These are phyloP conservation scores for Pestalotiopsis sp. DNA, from an alignment of 2,329 filamentous ascomycete genomes.

Conservation along the genomic window DNA sequence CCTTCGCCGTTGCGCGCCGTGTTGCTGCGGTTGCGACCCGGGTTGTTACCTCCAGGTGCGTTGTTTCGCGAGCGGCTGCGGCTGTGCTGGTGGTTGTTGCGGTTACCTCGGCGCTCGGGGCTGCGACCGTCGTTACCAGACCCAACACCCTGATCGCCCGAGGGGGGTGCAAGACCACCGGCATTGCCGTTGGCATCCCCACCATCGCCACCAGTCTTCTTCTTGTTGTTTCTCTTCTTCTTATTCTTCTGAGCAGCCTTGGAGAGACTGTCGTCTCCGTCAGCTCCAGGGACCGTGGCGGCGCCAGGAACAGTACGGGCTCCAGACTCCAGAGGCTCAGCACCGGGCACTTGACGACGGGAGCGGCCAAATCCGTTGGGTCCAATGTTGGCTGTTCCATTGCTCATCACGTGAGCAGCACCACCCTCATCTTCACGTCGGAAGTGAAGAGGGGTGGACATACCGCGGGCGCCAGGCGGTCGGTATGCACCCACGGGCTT, in stretches of 20 bases:
- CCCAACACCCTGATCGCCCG: conserved; percentile 40
- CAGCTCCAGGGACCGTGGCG: conserved; percentile 59
- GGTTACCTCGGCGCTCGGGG: conserved; percentile 65
- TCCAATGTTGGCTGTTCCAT: conserved; percentile 70
- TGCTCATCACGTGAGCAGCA: conserved; percentile 79
- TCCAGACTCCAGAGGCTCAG: conserved; percentile 64
- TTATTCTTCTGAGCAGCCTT: conserved; percentile 94
- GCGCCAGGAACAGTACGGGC: conserved; percentile 68
- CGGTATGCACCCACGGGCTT: conserved; percentile 98
- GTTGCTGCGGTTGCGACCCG: conserved; percentile 54
- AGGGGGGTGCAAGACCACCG: conserved; percentile 49
- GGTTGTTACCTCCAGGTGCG: conserved; percentile 42
- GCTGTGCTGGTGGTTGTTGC: conserved; percentile 52
- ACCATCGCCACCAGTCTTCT: conserved; percentile 75
- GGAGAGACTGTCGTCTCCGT: conserved; percentile 73
- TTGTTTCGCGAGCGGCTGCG: conserved; percentile 56
- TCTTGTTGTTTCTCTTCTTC: conserved; percentile 94
- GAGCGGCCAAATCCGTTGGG: conserved; percentile 79
- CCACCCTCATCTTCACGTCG: conserved; percentile 98
- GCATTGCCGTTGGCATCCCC: conserved; percentile 44
- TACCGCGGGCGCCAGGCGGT: conserved; percentile 88
- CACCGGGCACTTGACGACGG: conserved; percentile 83
- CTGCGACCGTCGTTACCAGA: conserved; percentile 59
- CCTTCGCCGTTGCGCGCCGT: conserved; percentile 42
- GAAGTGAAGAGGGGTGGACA: conserved; percentile 87